Evolutionary conservation across 78 protist species (phyloP), one percentile per base, ranked within the genome.

Genomic region (Dictyostelium firmibasis): DNA sequence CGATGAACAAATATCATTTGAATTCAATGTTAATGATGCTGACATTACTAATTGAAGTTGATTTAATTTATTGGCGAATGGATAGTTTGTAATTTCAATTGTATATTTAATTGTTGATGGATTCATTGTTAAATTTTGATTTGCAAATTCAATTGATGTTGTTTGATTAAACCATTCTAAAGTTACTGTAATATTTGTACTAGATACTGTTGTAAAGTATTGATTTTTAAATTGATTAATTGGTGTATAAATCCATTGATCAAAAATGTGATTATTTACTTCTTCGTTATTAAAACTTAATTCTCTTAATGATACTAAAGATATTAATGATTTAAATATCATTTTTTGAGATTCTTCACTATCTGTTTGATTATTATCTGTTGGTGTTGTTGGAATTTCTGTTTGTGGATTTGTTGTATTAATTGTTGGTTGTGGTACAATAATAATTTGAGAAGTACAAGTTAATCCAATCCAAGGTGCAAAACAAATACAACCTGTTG

Each of bases 81-180:
- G 83, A 50, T 85, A 85, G 10, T 25, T 29, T 10, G 23, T 8
- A 23, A 85, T 25, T 13, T 33, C 33, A 44, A 85, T 74, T 18
- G 91, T 31, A 44, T 69, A 85, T 35, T 85, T 85, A 10, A 85
- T 57, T 2, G 72, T 25, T 1, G 47, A 69, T 74, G 91, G 91
- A n/a, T 33, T 41, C 83, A 85, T 74, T 13, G 74, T 47, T 16
- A 75, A n/a, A 8, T 25, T 44, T 74, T 74, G 43, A 14, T 57
- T 38, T 18, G 91, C 91, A 50, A 85, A 85, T 47, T 64, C 7
- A 25, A 64, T 64, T 23, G 1, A 8, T 8, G 74, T 25, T 2
- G 10, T 25, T 25, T 64, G 7, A 25, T 64, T 25, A 9, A 64
- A 64, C 74, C 74, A 64, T 64, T 70, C 23, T 31, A 70, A 70